These are phyloP conservation scores for Pachysandra terminalis DNA, from an alignment of 164 flowering plant genomes.

Conservation along the genomic window DNA sequence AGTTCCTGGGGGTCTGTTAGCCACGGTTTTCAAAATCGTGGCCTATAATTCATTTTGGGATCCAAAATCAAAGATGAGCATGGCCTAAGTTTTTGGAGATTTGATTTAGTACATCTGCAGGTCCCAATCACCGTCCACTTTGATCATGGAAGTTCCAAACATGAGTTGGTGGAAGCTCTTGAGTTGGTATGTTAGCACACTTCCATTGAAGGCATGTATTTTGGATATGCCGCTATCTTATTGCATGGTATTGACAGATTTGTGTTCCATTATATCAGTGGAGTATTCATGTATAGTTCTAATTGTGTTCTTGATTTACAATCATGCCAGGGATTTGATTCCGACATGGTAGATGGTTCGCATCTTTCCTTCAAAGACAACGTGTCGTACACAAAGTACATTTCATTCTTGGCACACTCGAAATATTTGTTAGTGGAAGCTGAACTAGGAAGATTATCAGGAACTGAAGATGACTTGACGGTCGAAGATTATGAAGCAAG, in stretches of 20 bases:
- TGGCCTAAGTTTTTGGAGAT: background rate
- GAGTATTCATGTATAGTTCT: background rate
- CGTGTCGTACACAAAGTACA: constrained; percentile 58
- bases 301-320: constrained; percentile 8
- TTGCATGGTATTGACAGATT: background rate
- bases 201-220: background rate
- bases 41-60: too few relatives aligned
- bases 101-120: constrained; percentile 26
- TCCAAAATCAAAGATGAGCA: too few relatives aligned
- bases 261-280: background rate
- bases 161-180: constrained; percentile 69
- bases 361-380: constrained; percentile 85
- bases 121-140: constrained; percentile 98
- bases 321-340: constrained; percentile 92
- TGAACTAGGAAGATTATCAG: constrained; percentile 95
- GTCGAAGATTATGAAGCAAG: constrained; percentile 93
- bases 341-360: constrained; percentile 97
- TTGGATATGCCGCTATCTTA: background rate
- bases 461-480: constrained; percentile 94
- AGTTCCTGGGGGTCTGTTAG: background rate
- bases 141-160: constrained; percentile 88
- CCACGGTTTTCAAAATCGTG: background rate
- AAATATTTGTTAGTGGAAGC: constrained; percentile 87
- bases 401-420: constrained; percentile 63
- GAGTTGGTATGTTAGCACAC: constrained; percentile 53